phyloP scores from a whole-genome alignment of 805 yeast species.

The Cyberlindnera suaveolens region DNA sequence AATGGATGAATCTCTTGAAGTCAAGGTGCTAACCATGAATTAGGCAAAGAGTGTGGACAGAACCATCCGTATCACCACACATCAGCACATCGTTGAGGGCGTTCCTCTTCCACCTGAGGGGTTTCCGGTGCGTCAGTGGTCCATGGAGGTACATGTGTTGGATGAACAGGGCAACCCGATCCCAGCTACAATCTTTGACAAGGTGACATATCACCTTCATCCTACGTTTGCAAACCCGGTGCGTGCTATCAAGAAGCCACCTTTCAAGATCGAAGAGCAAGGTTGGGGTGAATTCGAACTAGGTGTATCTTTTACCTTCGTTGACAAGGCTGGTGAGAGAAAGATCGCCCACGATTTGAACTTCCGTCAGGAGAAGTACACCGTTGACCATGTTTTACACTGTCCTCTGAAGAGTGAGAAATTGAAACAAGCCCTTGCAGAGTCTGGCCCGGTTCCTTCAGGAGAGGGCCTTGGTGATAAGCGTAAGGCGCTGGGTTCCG shows the following conservation, averaged over 20 bases:
- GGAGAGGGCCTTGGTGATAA: conserved; percentile 30
- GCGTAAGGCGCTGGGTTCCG: conserved; percentile 26
- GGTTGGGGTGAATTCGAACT: conserved; percentile 99
- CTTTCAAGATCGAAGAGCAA: conserved; percentile 82
- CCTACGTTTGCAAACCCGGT: conserved; percentile 92
- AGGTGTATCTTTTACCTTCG: conserved; percentile 66
- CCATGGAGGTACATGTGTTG: conserved; percentile 66
- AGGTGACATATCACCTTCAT: conserved; percentile 88
- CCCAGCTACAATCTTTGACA: conserved; percentile 85
- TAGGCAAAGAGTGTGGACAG: conserved; percentile 50
- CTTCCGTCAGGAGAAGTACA: conserved; percentile 71
- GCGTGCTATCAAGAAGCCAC: conserved; percentile 72
- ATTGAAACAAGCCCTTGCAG: conserved; percentile 65
- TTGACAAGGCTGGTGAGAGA: conserved; percentile 86
- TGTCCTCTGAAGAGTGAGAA: conserved; percentile 70
- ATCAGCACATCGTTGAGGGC: conserved; percentile 75
- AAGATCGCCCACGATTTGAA: conserved; percentile 86
- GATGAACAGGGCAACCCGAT: conserved; percentile 76
- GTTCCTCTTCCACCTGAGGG: conserved; percentile 82
- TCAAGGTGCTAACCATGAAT: no score
- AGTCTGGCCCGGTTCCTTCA: conserved; percentile 78
- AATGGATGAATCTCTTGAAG: no score
- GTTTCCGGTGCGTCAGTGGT: conserved; percentile 94
- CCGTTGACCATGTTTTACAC: conserved; percentile 67
- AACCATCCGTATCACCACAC: conserved; percentile 81